Evolutionary conservation across 768 basidiomycete species (phyloP).

Genomic region (Naganishia randhawae): DNA sequence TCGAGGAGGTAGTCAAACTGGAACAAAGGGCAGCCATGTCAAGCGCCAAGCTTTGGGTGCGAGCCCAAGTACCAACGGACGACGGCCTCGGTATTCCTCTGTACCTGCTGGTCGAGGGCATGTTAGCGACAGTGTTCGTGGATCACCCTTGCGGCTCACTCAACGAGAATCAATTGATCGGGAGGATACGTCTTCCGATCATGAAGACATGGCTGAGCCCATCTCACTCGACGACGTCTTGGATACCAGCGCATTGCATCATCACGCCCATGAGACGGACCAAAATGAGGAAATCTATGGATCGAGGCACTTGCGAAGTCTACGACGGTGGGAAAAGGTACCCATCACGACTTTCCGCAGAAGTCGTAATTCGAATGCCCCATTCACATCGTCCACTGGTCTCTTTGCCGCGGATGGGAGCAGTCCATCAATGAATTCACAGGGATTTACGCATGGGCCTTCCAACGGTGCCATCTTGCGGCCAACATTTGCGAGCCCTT

Average conservation of each 20-base stretch:
- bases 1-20: conserved; percentile 4
- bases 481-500: conserved; percentile 26
- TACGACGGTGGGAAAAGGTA: conserved; percentile 30
- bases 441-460: conserved; percentile 7
- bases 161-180: conserved; percentile 25
- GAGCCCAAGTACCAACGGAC: conserved; percentile 15
- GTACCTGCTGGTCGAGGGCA: conserved; percentile 24
- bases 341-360: conserved; percentile 33
- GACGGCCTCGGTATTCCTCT: conserved; percentile 27
- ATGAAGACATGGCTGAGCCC: conserved; percentile 26
- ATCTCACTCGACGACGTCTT: conserved; percentile 31
- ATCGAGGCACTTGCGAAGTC: conserved; percentile 26
- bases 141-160: conserved; percentile 19
- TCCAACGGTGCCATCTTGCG: conserved; percentile 13
- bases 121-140: conserved; percentile 6
- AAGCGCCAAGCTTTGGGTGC: conserved; percentile 22
- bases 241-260: conserved; percentile 27
- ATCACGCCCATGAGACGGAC: conserved; percentile 28
- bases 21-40: conserved; percentile 20
- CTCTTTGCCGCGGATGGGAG: conserved; percentile 4
- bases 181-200: conserved; percentile 31
- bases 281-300: conserved; percentile 16
- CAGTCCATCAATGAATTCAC: background rate
- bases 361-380: conserved; percentile 19
- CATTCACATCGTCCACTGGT: background rate